These are phyloP conservation scores for Aspergillus puulaauensis DNA, from an alignment of 2,329 filamentous ascomycete species.

Conservation along the genomic window DNA sequence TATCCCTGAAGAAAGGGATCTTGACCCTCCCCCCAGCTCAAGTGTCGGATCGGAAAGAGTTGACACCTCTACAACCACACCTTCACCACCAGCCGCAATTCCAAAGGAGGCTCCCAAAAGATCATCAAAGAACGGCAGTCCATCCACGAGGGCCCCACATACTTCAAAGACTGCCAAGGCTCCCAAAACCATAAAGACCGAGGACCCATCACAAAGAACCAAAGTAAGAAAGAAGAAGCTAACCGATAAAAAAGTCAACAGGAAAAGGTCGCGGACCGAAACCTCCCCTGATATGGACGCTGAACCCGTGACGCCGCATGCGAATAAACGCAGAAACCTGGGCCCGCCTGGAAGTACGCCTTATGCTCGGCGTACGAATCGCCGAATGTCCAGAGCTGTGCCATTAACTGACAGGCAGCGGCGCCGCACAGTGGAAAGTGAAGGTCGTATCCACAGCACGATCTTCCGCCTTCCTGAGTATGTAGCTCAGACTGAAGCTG, in stretches of 20 bases:
- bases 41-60: conserved; percentile 4
- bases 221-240: conserved; percentile 10
- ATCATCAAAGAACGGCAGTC: neutral
- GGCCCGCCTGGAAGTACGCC: conserved; percentile 24
- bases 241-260: conserved; percentile 18
- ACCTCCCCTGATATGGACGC: conserved; percentile 5
- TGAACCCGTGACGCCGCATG: conserved; percentile 15
- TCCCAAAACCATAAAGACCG: neutral
- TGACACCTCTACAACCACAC: no score
- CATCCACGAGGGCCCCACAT: neutral
- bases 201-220: neutral
- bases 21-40: conserved; percentile 11
- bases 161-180: neutral
- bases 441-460: conserved; percentile 35
- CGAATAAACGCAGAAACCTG: conserved; percentile 25
- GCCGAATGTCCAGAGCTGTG: conserved; percentile 17
- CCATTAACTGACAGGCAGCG: conserved; percentile 32
- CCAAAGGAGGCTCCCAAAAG: neutral
- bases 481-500: conserved; percentile 30
- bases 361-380: conserved; percentile 16
- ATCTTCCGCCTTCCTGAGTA: conserved; percentile 33
- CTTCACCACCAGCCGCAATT: neutral
- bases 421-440: conserved; percentile 28
- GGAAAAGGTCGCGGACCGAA: conserved; percentile 19
- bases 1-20: conserved; percentile 15